phyloP scores from a whole-genome alignment of 2,329 filamentous ascomycete genomes.

The Corniculantispora saksenae region DNA sequence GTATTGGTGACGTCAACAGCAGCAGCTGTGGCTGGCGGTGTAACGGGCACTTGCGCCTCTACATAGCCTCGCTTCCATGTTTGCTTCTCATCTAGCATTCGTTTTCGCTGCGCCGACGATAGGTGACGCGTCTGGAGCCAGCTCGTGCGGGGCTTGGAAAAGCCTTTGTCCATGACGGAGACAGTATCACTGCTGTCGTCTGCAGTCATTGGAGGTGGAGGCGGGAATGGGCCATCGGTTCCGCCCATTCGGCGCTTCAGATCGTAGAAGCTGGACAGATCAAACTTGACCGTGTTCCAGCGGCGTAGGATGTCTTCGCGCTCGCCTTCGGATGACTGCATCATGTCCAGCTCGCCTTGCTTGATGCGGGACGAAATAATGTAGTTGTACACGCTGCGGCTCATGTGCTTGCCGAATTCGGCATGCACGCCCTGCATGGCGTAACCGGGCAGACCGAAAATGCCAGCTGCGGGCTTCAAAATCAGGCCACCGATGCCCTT shows the following conservation, averaged over 20 bases:
- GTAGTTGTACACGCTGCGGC: slow-evolving; percentile 73
- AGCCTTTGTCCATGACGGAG: slow-evolving; percentile 23
- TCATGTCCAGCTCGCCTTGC: slow-evolving; percentile 71
- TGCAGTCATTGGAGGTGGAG: slow-evolving; percentile 2
- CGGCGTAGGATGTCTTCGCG: slow-evolving; percentile 62
- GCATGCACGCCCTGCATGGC: slow-evolving; percentile 81
- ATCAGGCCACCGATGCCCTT: slow-evolving; percentile 82
- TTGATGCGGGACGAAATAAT: slow-evolving; percentile 75
- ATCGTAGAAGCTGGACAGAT: slow-evolving; percentile 62
- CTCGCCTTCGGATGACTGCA: slow-evolving; percentile 56
- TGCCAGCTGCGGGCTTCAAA: slow-evolving; percentile 75
- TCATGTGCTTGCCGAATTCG: slow-evolving; percentile 70
- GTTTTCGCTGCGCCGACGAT: slow-evolving; percentile 53
- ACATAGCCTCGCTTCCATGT: slow-evolving; percentile 40
- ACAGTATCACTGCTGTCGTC: slow-evolving; percentile 12
- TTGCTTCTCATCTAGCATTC: slow-evolving; percentile 49
- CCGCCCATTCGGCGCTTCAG: slow-evolving; percentile 44
- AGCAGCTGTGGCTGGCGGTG: not conserved
- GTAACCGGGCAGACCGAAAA: slow-evolving; percentile 76
- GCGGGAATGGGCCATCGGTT: slow-evolving; percentile 19
- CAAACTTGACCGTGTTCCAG: slow-evolving; percentile 63
- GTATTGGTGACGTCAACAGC: not conserved
- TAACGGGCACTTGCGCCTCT: slow-evolving; percentile 22
- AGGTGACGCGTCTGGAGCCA: slow-evolving; percentile 52
- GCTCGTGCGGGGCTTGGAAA: slow-evolving; percentile 41